phyloP scores from a whole-genome alignment of 2,329 filamentous ascomycete genomes.

The Orbilia brochopaga region DNA sequence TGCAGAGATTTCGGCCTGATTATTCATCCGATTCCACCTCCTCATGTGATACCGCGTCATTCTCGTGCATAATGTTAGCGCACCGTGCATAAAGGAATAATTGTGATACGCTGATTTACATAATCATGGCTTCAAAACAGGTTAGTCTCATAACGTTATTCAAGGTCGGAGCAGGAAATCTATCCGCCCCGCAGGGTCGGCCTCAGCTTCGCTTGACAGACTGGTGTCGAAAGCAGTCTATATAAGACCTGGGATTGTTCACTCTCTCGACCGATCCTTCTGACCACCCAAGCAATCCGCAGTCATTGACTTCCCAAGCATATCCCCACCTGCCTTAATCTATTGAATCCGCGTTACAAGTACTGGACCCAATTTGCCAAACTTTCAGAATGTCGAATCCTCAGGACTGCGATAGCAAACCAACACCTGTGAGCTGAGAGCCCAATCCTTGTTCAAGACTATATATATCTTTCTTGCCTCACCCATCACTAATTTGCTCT shows the following conservation, averaged over 20 bases:
- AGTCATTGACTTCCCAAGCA: too few species aligned
- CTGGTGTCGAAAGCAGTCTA: not conserved
- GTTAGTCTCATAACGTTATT: not conserved
- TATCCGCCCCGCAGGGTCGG: not conserved
- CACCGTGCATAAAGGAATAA: not conserved
- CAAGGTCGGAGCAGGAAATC: not conserved
- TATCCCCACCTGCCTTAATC: too few species aligned
- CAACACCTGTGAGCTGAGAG: constrained; percentile 28
- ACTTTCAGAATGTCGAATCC: too few species aligned
- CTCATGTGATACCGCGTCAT: constrained; percentile 38
- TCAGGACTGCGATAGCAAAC: constrained; percentile 2
- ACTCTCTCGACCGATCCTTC: too few species aligned
- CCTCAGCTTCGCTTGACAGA: not conserved
- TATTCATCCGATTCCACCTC: constrained; percentile 40
- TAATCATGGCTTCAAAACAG: not conserved
- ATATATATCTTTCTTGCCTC: not conserved
- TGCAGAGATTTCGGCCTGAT: constrained; percentile 45
- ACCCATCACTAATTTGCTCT: not conserved
- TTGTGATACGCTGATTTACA: not conserved
- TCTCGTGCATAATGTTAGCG: constrained; percentile 1
- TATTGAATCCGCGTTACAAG: too few species aligned
- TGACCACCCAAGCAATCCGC: too few species aligned
- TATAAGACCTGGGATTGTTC: not conserved
- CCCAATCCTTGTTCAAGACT: not conserved
- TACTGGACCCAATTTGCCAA: too few species aligned